Base-by-base conservation (phyloP, 2,329 filamentous ascomycete genomes). In the Graphilbum ipis-grandicollis region DNA sequence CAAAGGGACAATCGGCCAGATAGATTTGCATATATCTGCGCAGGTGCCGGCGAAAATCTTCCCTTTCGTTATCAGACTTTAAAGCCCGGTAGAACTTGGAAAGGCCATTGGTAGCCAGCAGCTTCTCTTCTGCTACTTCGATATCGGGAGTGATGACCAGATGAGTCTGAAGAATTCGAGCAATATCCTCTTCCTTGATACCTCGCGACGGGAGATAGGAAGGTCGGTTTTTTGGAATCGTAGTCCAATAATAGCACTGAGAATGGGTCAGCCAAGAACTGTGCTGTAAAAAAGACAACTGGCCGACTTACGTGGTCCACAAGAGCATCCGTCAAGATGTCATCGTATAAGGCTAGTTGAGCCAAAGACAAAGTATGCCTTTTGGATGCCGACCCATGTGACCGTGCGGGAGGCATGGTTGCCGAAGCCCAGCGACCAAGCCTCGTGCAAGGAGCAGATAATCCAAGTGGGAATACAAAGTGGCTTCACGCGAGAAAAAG, bases 221-320 rank as follows among this genome's bases (percentile, higher is more conserved):
- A 39, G 74, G 75, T 42, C 81, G 77, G 50, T 96, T 93, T 59
- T 98, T 98, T 45, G 88, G 86, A 41, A 94, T 93, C 4, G 73
- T 81, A 6, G 88, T 88, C 88, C 90, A 96, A 63, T 90, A 98
- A 57, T 82, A 94, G 9, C 84, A 79, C 88, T 21, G n/a, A n/a
- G n/a, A n/a, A n/a, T n/a, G n/a, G n/a, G n/a, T n/a, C n/a, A n/a
- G n/a, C n/a, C n/a, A n/a, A n/a, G n/a, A n/a, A n/a, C n/a, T n/a
- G n/a, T n/a, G n/a, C n/a, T n/a, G n/a, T n/a, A n/a, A n/a, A 9
- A 15, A 32, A 13, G 26, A 29, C 14, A 19, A 13, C 9, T 31
- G n/a, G 29, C 29, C 29, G 13, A 68, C 80, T 59, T 69, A 94
- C 88, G 61, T 88, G 84, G 58, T 98, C 90, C 42, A 98, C 77